phyloP scores from a whole-genome alignment of 192 early-diverging fungal genomes.

The Rhizophagus prolifer region DNA sequence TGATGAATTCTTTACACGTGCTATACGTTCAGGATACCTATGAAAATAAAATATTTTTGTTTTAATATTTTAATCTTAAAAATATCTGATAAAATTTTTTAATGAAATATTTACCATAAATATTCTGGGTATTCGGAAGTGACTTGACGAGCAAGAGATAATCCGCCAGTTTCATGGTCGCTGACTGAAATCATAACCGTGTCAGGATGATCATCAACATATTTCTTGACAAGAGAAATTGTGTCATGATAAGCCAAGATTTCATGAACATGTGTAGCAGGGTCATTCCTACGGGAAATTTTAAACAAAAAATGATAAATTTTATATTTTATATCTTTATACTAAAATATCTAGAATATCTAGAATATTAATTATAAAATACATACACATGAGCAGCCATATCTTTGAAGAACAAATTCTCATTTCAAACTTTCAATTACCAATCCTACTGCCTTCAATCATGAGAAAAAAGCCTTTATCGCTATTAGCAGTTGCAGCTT shows the following conservation, averaged over 20 bases:
- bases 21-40: conserved; percentile 71
- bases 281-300: conserved; percentile 73
- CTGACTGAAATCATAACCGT: conserved; percentile 88
- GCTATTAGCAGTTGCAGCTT: conserved; percentile 44
- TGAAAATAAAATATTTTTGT: not conserved
- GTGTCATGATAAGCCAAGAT: conserved; percentile 88
- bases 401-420: conserved; percentile 43
- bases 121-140: conserved; percentile 81
- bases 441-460: conserved; percentile 94
- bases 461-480: conserved; percentile 90
- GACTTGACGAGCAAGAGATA: conserved; percentile 79
- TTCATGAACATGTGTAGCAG: conserved; percentile 88
- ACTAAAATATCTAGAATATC: not conserved
- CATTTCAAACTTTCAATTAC: conserved; percentile 11
- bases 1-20: conserved; percentile 68
- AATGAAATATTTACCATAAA: conserved; percentile 46
- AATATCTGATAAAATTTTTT: not conserved
- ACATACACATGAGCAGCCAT: conserved; percentile 87
- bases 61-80: not conserved
- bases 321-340: not conserved
- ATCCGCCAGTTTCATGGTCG: conserved; percentile 98
- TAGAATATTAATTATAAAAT: not conserved
- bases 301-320: not conserved
- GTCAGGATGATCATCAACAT: conserved; percentile 74
- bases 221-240: conserved; percentile 69